Evolutionary conservation across 768 basidiomycete genomes (phyloP).

Genomic region (Hygrophoropsis aurantiaca): DNA sequence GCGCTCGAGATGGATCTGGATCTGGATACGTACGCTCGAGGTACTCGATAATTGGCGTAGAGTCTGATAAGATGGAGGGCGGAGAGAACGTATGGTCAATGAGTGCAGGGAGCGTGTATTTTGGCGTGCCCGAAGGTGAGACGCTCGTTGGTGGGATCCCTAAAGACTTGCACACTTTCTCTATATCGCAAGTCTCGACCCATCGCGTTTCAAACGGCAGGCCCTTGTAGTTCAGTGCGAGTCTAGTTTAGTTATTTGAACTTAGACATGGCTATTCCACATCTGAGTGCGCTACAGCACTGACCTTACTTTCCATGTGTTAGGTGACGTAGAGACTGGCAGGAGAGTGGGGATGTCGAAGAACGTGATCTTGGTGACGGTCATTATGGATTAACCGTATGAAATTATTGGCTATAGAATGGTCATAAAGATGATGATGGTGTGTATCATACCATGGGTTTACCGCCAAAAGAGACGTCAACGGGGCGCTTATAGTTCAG

Average conservation of each 20-base stretch:
- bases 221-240: conserved; percentile 28
- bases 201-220: conserved; percentile 26
- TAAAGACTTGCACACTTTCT: conserved; percentile 19
- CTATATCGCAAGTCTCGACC: conserved; percentile 26
- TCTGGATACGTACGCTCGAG: conserved; percentile 30
- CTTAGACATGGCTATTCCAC: background rate
- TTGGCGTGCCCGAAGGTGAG: conserved; percentile 24
- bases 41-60: conserved; percentile 35
- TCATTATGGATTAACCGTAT: background rate
- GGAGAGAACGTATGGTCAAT: conserved; percentile 16
- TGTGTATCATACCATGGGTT: no score
- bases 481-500: no score
- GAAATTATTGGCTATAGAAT: no score
- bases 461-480: no score
- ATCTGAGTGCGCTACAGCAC: background rate
- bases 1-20: conserved; percentile 10
- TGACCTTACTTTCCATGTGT: conserved; percentile 13
- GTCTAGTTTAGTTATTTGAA: conserved; percentile 14
- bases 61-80: conserved; percentile 31
- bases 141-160: conserved; percentile 26
- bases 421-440: no score
- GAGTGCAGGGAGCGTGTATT: conserved; percentile 36
- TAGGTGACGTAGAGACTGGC: conserved; percentile 8
- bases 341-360: conserved; percentile 9
- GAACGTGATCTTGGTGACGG: conserved; percentile 10